These are phyloP conservation scores for Aristolochia fimbriata DNA, from an alignment of 164 flowering plant species.

Conservation along the genomic window DNA sequence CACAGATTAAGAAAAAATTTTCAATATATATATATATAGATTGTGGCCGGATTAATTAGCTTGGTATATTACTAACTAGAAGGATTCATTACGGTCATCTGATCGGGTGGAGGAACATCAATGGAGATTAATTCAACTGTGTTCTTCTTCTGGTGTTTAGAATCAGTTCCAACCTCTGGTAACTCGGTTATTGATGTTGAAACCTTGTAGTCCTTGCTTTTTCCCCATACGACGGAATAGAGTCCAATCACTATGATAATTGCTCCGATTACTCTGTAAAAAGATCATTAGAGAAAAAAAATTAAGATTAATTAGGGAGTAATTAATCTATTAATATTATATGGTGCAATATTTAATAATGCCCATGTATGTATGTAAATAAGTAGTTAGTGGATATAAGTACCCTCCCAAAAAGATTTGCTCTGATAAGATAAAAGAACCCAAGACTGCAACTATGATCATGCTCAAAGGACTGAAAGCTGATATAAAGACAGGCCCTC, in stretches of 20 bases:
- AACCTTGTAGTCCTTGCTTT: constrained; percentile 25
- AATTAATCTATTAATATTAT: no score
- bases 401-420: constrained; percentile 28
- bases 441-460: constrained; percentile 36
- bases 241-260: constrained; percentile 35
- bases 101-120: neutral
- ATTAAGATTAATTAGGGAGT: neutral
- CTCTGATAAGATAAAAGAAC: constrained; percentile 31
- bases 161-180: neutral
- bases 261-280: constrained; percentile 35
- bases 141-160: neutral
- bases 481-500: constrained; percentile 51
- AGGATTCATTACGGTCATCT: no score
- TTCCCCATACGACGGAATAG: constrained; percentile 46
- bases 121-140: neutral
- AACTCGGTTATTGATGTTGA: neutral
- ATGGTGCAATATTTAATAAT: no score
- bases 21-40: no score
- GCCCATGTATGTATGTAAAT: no score
- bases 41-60: no score
- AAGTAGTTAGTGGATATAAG: no score
- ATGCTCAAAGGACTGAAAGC: constrained; percentile 51
- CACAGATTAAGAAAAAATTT: no score
- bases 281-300: no score
- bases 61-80: no score